Base-by-base conservation (phyloP, 169 alveolate species). In the Besnoitia besnoiti region DNA sequence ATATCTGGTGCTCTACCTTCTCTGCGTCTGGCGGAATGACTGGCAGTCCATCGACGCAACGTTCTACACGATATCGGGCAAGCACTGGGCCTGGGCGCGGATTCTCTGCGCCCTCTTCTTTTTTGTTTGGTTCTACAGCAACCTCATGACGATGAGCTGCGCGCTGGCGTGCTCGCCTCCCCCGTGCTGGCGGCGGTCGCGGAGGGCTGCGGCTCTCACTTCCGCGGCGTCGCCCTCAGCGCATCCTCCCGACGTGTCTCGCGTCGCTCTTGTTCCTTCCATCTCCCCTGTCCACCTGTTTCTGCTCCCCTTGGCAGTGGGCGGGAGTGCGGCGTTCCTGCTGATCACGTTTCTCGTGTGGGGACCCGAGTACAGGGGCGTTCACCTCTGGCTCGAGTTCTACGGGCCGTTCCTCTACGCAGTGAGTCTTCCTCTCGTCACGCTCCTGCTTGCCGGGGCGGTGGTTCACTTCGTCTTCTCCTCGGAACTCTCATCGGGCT, bases 31-130 rank as follows among this genome's bases (percentile, higher is more conserved):
- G 87, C 5, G 87, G 37, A 77, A 77, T 37, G 87, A 77, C 33
- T 77, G 87, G 87, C 59, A 77, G 87, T 37, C 87, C 8, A 77
- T 77, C 37, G 87, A 77, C 21, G 47, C 87, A 37, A 77, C 87
- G 40, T 40, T 77, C 8, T 77, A 19, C 59, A 27, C 59, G 3
- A 30, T 12, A 21, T 27, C 87, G 7, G 87, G 87, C 37, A 77
- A 42, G 40, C 59, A 77, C 87, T 77, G 59, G 50, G 33, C 87
- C 3, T 77, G 59, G 61, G 33, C 87, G 7, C 59, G 50, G 49
- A 27, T 77, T 27, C 59, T 77, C 59, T 40, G n/a, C 47, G 0
- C 87, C 10, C 40, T 77, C 59, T 37, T 77, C 59, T 39, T 77
- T 37, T 37, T 73, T 5, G 47, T 73, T 14, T 73, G 82, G 82